Evolutionary conservation across 306 rosid genomes (phyloP), one percentile per base, ranked within the genome.

Genomic region (Gynostemma pentaphyllum): DNA sequence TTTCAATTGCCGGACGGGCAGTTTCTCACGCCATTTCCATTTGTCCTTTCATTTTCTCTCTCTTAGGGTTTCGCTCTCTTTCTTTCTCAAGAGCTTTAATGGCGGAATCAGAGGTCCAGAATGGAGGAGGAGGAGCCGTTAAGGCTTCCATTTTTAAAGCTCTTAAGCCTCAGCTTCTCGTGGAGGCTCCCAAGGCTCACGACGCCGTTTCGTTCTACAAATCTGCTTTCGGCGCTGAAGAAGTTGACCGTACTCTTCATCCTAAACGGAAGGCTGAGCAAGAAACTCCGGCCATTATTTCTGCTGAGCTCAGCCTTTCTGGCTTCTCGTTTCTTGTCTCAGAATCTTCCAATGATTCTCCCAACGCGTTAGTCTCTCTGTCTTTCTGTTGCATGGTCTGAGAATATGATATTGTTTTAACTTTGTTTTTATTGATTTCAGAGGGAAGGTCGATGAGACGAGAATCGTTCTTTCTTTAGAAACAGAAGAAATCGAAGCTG

Each of bases 221-320:
- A 76, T 59, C 79, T 0, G 97, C 81, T 14, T 87, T 85, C 16
- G 97, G 86, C 0, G 97, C 96, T 0, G 89, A 76, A 37, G 97
- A 90, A 67, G 68, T 83, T 29, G 10, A 70, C 49, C 96, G 91
- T 14, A 27, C 74, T 7, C 2, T 73, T 28, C 72, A 82, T 67
- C 68, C 94, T 3, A 90, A 90, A 78, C 95, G 97, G 45, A 90
- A 90, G 78, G 95, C 96, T 0, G 97, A 83, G 22, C 96, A 80
- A 4, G 97, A 90, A 67, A 68, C 52, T 4, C 95, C 90, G 27
- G 83, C 70, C 68, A 64, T 90, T 5, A 81, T 77, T 68, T 79
- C 75, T 0, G 95, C 87, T 11, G 77, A 83, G 75, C 86, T 87
- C 57, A 74, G 75, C 60, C 69, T 90, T 45, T 95, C 72, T 49